Conservation (phyloP, 208 protist genomes). For the Wallacemonas sp. region DNA sequence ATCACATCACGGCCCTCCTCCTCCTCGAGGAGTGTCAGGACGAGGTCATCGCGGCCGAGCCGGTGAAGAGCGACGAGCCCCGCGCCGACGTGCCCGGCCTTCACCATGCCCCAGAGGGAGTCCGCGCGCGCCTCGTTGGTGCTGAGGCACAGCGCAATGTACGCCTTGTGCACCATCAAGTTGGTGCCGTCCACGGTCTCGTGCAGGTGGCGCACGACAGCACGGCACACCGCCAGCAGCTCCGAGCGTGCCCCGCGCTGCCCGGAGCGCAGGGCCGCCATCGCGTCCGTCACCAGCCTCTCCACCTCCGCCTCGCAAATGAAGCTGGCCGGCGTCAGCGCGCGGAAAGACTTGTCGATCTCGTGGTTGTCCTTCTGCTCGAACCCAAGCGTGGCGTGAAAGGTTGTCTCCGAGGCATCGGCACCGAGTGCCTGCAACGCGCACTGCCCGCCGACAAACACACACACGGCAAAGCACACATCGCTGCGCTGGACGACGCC, state of each 20-base stretch:
- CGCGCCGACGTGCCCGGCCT: slow-evolving; percentile 1
- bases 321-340: slow-evolving; percentile 6
- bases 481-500: slow-evolving; percentile 16
- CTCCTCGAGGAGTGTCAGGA: slow-evolving; percentile 7
- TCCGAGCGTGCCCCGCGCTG: slow-evolving; percentile 1
- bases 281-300: slow-evolving; percentile 9
- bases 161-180: slow-evolving; percentile 14
- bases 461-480: slow-evolving; percentile 20
- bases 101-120: slow-evolving; percentile 4
- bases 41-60: slow-evolving; percentile 5
- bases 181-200: slow-evolving; percentile 9
- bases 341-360: slow-evolving; percentile 24
- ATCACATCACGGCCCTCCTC: background rate
- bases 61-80: slow-evolving; percentile 8
- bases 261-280: background rate
- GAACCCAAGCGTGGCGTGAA: slow-evolving; percentile 22
- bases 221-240: slow-evolving; percentile 3
- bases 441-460: slow-evolving; percentile 16
- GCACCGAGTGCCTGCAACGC: slow-evolving; percentile 7
- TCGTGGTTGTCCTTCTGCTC: slow-evolving; percentile 13
- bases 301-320: slow-evolving; percentile 12
- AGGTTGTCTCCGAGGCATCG: slow-evolving; percentile 4
- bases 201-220: slow-evolving; percentile 10
- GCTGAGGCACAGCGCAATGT: slow-evolving; percentile 14
- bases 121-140: slow-evolving; percentile 14